Base-by-base conservation (phyloP, 495 filamentous ascomycete genomes). In the Neurospora sp. region DNA sequence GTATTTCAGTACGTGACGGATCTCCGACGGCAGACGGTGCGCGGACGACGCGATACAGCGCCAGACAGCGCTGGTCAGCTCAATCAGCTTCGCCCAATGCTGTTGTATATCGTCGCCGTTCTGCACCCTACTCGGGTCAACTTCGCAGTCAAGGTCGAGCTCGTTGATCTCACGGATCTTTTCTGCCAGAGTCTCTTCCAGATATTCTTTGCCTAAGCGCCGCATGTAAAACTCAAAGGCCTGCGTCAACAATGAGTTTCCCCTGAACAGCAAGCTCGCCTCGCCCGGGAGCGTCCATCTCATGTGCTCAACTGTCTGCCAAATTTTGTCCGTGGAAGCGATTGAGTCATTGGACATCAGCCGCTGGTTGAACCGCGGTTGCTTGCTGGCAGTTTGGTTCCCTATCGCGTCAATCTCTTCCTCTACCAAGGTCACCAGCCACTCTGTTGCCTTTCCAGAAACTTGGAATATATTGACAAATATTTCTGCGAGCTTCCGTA, bases 381-480 rank as follows among this genome's bases (percentile, higher is more conserved):
- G 88, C 73, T 87, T 90, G 70, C 90, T 85, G 2, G 88, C 85
- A 16, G 86, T 83, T 76, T 97, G 94, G 79, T 91, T 97, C 73
- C 92, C 89, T 11, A 94, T 88, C 9, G 93, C 95, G 77, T 98
- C 96, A 71, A 99, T 98, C 80, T 99, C 96, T 75, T 97, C 94
- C 78, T 99, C 96, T 12, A 97, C 92, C 69, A 99, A 85, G 3
- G 92, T 89, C 82, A 93, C 96, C 38, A 99, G 87, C 96, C 96
- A 99, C 69, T 97, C 93, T 44, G 87, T 89, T 14, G 92, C 91
- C 70, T 89, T 89, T 5, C 93, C 94, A n/a, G 93, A 94, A 14
- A 97, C 96, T 79, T 99, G 96, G 77, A 92, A 99, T 70, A 99
- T 96, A 77, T 97, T 93, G 75, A 98, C 85, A 65, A 99, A 88